phyloP scores from a whole-genome alignment of 305 asterid species.

The Fraxinus nigra region DNA sequence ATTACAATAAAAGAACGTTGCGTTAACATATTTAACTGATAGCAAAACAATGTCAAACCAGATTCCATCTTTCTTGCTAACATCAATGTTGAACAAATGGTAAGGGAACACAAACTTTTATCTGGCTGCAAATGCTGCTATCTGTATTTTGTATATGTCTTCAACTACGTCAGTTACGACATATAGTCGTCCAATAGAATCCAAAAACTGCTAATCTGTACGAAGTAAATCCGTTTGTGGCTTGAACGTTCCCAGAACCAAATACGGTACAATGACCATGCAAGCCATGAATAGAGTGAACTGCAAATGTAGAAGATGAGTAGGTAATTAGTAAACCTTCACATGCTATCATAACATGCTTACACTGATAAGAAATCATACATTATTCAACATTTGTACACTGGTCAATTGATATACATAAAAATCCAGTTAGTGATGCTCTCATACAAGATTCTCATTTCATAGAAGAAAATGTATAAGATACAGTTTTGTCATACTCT shows the following conservation, averaged over 20 bases:
- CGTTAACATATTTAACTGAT: neutral
- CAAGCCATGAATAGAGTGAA: slow-evolving; percentile 63
- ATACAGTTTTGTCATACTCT: neutral
- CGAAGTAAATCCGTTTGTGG: slow-evolving; percentile 48
- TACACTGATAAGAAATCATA: neutral
- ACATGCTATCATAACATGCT: neutral
- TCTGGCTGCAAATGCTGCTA: slow-evolving; percentile 1
- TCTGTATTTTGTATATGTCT: slow-evolving; percentile 21
- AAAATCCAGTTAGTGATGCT: neutral
- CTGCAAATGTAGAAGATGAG: slow-evolving; percentile 33
- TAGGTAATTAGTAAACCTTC: slow-evolving; percentile 5
- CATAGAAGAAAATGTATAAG: neutral
- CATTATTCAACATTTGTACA: neutral
- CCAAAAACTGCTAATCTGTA: slow-evolving; percentile 42
- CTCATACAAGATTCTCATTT: neutral
- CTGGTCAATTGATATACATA: neutral
- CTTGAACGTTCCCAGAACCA: slow-evolving; percentile 47
- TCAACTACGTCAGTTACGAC: slow-evolving; percentile 20
- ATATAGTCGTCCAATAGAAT: slow-evolving; percentile 13
- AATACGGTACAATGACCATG: slow-evolving; percentile 54
- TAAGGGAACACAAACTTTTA: neutral
- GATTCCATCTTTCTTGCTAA: neutral
- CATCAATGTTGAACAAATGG: neutral
- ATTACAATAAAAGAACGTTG: neutral
- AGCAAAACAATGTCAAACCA: neutral